phyloP scores from a whole-genome alignment of 345 rosid genomes.

The Populus simonii region DNA sequence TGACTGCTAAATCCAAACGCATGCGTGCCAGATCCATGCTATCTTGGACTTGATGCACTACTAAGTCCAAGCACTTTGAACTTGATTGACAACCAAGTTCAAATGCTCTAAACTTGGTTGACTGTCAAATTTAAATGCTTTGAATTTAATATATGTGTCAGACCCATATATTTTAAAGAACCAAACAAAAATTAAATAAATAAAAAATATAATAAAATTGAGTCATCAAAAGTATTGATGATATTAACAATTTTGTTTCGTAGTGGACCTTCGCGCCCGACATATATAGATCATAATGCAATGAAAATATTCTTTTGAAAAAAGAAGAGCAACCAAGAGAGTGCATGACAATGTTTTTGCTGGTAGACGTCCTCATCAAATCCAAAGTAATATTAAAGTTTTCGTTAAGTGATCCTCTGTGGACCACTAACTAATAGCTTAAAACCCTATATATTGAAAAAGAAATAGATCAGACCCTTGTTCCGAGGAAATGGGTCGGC shows the following conservation, averaged over 20 bases:
- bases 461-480: conserved; percentile 34
- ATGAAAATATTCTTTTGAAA: conserved; percentile 6
- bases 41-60: no score
- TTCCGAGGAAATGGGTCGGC: conserved; percentile 45
- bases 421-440: conserved; percentile 27
- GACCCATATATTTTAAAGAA: no score
- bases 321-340: conserved; percentile 7
- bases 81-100: no score
- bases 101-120: no score
- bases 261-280: conserved; percentile 36
- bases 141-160: no score
- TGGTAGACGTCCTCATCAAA: conserved; percentile 2
- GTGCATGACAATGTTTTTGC: conserved; percentile 9
- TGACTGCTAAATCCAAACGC: no score
- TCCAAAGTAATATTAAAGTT: conserved; percentile 11
- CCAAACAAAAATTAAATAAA: no score
- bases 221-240: no score
- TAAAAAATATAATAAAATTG: no score
- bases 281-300: conserved; percentile 23
- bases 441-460: conserved; percentile 29
- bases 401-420: conserved; percentile 6
- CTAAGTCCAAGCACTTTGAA: no score
- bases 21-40: no score
- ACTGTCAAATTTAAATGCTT: no score
- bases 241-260: neutral